phyloP scores from a whole-genome alignment of 148 eudicot species.

The Rhododendron griersonianum region DNA sequence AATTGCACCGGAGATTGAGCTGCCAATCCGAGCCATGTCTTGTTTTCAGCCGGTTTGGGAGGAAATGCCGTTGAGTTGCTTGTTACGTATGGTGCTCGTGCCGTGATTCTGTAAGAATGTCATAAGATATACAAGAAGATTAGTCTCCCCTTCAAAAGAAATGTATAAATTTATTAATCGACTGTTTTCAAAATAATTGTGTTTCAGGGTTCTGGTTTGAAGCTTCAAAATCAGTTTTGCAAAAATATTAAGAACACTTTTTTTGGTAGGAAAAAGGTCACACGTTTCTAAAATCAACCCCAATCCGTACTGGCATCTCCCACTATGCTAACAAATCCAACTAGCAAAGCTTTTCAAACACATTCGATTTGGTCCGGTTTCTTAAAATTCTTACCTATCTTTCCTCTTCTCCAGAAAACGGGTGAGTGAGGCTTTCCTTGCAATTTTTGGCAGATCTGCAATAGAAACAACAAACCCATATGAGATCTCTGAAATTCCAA shows the following conservation, averaged over 20 bases:
- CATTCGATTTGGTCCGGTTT: background rate
- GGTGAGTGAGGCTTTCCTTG: slow-evolving; percentile 84
- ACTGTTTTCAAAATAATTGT: background rate
- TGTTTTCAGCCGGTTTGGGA: slow-evolving; percentile 39
- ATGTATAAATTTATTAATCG: background rate
- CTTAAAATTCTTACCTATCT: slow-evolving; percentile 38
- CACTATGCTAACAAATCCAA: background rate
- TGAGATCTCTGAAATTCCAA: background rate
- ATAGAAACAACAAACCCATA: slow-evolving; percentile 8
- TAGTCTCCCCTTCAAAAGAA: slow-evolving; percentile 8
- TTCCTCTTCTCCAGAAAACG: slow-evolving; percentile 94
- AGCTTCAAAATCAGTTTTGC: too few relatives aligned
- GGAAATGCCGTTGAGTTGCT: slow-evolving; percentile 10
- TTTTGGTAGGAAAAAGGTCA: background rate
- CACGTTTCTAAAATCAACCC: too few relatives aligned
- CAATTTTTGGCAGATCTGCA: slow-evolving; percentile 57
- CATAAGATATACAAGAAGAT: background rate
- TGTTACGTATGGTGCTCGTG: slow-evolving; percentile 45
- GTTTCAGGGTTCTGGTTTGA: background rate
- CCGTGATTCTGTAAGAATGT: slow-evolving; percentile 34
- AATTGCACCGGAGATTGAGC: slow-evolving; percentile 37
- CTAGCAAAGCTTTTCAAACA: background rate
- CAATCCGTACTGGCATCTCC: background rate
- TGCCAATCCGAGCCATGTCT: slow-evolving; percentile 61
- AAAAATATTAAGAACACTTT: too few relatives aligned